phyloP scores from a whole-genome alignment of 108 stramenopile genomes.

The Stephanodiscus minutulus region DNA sequence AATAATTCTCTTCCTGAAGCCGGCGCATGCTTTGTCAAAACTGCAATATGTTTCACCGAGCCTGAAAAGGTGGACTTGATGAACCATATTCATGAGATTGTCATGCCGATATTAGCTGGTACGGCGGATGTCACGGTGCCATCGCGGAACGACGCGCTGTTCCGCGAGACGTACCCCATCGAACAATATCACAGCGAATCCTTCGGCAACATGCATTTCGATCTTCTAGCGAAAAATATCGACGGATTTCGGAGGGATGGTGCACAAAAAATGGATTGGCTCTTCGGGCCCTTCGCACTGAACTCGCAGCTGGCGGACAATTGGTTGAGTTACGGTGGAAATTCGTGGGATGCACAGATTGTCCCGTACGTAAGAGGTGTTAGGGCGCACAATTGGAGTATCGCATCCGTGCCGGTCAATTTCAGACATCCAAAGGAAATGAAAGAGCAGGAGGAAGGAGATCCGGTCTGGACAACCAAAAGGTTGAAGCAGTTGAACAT shows the following conservation, averaged over 20 bases:
- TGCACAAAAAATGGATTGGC: constrained; percentile 55
- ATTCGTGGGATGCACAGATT: constrained; percentile 65
- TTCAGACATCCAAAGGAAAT: constrained; percentile 50
- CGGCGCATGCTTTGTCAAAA: background rate
- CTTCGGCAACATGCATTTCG: constrained; percentile 60
- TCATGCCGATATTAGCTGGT: constrained; percentile 9
- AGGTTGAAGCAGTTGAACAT: constrained; percentile 58
- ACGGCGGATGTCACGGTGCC: constrained; percentile 54
- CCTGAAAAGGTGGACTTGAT: constrained; percentile 63
- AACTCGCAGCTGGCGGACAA: constrained; percentile 22
- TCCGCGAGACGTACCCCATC: constrained; percentile 61
- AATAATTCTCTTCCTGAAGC: background rate
- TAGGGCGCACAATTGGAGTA: constrained; percentile 27
- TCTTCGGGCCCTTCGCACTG: constrained; percentile 61
- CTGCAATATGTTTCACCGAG: constrained; percentile 58
- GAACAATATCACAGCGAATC: constrained; percentile 72
- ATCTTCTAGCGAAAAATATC: constrained; percentile 40
- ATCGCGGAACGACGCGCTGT: constrained; percentile 33
- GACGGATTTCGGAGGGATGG: constrained; percentile 18
- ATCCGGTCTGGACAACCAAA: constrained; percentile 47
- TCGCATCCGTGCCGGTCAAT: constrained; percentile 41
- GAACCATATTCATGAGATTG: constrained; percentile 28
- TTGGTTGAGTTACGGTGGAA: constrained; percentile 58
- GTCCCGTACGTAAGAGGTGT: constrained; percentile 52
- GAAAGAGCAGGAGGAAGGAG: constrained; percentile 62